Conservation (phyloP, 345 rosid species). For the Pelargonium nanum region DNA sequence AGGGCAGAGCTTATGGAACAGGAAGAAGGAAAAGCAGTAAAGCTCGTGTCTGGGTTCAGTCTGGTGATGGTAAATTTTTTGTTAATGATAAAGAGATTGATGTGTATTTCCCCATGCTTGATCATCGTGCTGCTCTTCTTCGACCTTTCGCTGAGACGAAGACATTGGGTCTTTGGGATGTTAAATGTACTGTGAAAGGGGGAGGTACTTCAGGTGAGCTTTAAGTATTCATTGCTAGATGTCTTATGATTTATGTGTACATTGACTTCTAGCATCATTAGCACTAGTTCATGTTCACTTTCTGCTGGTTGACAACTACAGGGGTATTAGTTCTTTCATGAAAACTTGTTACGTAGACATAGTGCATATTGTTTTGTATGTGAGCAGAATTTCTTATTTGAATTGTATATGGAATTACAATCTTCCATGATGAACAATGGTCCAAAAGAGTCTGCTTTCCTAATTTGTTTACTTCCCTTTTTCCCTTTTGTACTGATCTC, state of each 20-base stretch:
- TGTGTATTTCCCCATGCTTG: slow-evolving; percentile 89
- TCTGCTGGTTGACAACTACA: not conserved
- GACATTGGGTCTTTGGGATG: slow-evolving; percentile 92
- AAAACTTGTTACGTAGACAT: no score
- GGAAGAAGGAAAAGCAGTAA: slow-evolving; percentile 92
- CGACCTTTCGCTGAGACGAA: slow-evolving; percentile 93
- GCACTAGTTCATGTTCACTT: not conserved
- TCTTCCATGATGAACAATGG: no score
- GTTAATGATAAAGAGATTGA: slow-evolving; percentile 79
- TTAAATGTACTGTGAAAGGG: slow-evolving; percentile 78
- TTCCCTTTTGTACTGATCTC: no score
- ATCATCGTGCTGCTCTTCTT: slow-evolving; percentile 87
- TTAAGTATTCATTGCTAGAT: not conserved
- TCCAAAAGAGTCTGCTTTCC: no score
- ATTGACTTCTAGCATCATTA: not conserved
- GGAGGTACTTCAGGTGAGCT: slow-evolving; percentile 80
- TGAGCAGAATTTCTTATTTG: not conserved
- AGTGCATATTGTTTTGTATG: no score
- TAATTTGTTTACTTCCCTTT: no score
- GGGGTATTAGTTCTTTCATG: not conserved
- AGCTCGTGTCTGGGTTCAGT: slow-evolving; percentile 88
- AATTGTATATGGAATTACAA: not conserved
- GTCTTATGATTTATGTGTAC: not conserved
- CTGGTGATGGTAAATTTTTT: slow-evolving; percentile 70
- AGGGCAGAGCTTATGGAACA: slow-evolving; percentile 92